phyloP scores from a whole-genome alignment of 495 filamentous ascomycete genomes.

The Aspergillus nanangensis region DNA sequence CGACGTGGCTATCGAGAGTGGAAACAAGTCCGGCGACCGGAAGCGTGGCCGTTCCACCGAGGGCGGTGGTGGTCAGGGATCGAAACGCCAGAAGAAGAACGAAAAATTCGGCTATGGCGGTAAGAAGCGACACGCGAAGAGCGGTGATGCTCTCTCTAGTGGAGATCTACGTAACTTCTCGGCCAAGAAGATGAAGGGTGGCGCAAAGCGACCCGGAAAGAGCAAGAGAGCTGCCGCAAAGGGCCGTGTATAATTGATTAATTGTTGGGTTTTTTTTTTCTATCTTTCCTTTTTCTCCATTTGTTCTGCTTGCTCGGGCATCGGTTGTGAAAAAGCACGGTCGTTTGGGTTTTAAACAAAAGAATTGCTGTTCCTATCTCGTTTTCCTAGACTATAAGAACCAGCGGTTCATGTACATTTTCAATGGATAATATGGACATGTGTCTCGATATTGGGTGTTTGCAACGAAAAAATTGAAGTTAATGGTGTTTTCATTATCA shows the following conservation, averaged over 20 bases:
- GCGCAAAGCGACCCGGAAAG: conserved; percentile 58
- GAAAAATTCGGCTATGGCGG: conserved; percentile 91
- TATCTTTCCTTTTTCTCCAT: conserved; percentile 6
- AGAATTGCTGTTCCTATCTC: conserved; percentile 5
- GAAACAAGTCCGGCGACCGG: conserved; percentile 46
- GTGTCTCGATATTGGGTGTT: background rate
- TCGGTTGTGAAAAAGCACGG: conserved; percentile 8
- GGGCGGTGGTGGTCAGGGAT: conserved; percentile 41
- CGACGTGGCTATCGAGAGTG: conserved; percentile 87
- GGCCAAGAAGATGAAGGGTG: conserved; percentile 76
- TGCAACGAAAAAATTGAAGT: no score
- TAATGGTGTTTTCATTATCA: background rate
- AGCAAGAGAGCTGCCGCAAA: conserved; percentile 50
- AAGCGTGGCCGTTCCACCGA: conserved; percentile 28
- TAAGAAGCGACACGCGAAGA: conserved; percentile 87
- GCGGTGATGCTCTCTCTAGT: conserved; percentile 74
- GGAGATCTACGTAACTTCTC: conserved; percentile 77
- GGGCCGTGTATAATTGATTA: conserved; percentile 19
- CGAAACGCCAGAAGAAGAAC: conserved; percentile 89
- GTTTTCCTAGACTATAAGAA: background rate
- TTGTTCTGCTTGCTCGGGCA: conserved; percentile 10
- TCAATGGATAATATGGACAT: background rate
- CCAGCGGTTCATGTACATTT: background rate
- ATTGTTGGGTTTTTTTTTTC: conserved; percentile 8
- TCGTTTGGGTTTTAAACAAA: conserved; percentile 13